Conservation (phyloP, 164 flowering plant genomes). For the grape (Vitis vinifera) region DNA sequence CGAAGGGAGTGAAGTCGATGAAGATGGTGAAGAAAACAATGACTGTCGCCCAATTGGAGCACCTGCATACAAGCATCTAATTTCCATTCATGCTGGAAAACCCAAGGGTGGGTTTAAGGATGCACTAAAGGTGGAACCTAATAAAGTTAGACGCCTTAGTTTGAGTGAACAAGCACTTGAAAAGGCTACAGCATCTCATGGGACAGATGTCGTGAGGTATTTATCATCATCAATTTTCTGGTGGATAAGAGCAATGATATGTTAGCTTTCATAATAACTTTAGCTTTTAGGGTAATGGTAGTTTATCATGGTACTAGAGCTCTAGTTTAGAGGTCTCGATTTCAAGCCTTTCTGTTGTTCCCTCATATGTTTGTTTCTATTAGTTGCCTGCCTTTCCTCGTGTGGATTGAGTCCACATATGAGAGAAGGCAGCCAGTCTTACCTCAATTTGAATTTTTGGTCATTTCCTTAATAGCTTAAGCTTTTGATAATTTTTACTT, state of each 20-base stretch:
- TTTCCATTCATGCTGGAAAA: slow-evolving; percentile 52
- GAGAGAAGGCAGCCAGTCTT: too few species aligned
- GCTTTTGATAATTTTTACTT: too few species aligned
- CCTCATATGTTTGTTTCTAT: too few species aligned
- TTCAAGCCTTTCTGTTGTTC: too few species aligned
- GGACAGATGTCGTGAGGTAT: slow-evolving; percentile 44
- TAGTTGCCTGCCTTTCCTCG: too few species aligned
- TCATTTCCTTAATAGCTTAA: too few species aligned
- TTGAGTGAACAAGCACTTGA: slow-evolving; percentile 52
- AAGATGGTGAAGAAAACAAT: slow-evolving; percentile 24
- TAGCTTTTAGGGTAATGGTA: too few species aligned
- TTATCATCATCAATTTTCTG: neutral
- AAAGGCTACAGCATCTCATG: slow-evolving; percentile 34
- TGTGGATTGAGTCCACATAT: too few species aligned
- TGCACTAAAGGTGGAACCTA: slow-evolving; percentile 40
- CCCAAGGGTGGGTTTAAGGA: slow-evolving; percentile 40
- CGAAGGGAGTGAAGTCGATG: slow-evolving; percentile 24
- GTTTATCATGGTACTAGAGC: too few species aligned
- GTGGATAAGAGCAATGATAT: neutral
- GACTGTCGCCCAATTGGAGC: slow-evolving; percentile 14
- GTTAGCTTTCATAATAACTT: too few species aligned
- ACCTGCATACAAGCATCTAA: slow-evolving; percentile 42
- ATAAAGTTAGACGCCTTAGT: slow-evolving; percentile 51
- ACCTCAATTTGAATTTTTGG: too few species aligned
- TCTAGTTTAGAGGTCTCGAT: too few species aligned